These are phyloP conservation scores for Notholithocarpus densiflorus DNA, from an alignment of 306 rosid species.

Conservation along the genomic window DNA sequence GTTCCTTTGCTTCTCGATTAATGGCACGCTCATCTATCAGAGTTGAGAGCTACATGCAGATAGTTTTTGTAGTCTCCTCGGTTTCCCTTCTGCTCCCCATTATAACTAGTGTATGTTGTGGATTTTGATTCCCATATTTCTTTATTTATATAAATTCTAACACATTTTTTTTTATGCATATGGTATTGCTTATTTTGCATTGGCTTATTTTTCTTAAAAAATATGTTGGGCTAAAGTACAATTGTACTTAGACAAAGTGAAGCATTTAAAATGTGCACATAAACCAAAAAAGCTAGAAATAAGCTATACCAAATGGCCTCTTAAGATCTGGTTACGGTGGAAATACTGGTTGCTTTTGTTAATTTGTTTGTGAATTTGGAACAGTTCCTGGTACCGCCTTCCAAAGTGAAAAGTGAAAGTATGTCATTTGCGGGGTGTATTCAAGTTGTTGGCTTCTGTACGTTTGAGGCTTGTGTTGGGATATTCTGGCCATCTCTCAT, in stretches of 20 bases:
- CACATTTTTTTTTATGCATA: not conserved
- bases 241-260: too few relatives aligned
- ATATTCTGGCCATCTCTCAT: constrained; percentile 98
- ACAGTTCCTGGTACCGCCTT: constrained; percentile 68
- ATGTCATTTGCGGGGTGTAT: constrained; percentile 62
- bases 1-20: constrained; percentile 78
- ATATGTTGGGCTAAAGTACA: too few relatives aligned
- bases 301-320: too few relatives aligned
- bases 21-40: constrained; percentile 60
- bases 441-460: constrained; percentile 86
- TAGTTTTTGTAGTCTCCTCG: constrained; percentile 65
- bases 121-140: not conserved
- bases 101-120: constrained; percentile 57
- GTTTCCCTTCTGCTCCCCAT: constrained; percentile 73
- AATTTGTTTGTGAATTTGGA: constrained; percentile 23
- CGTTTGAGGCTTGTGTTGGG: constrained; percentile 89
- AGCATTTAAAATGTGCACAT: too few relatives aligned
- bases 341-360: not conserved
- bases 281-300: too few relatives aligned
- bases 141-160: not conserved
- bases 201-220: too few relatives aligned
- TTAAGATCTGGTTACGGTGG: not conserved
- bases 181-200: too few relatives aligned
- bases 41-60: constrained; percentile 90
- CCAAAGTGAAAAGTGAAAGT: constrained; percentile 64